These are phyloP conservation scores for Dendrobium nobile DNA, from an alignment of 106 monocot genomes.

Conservation along the genomic window DNA sequence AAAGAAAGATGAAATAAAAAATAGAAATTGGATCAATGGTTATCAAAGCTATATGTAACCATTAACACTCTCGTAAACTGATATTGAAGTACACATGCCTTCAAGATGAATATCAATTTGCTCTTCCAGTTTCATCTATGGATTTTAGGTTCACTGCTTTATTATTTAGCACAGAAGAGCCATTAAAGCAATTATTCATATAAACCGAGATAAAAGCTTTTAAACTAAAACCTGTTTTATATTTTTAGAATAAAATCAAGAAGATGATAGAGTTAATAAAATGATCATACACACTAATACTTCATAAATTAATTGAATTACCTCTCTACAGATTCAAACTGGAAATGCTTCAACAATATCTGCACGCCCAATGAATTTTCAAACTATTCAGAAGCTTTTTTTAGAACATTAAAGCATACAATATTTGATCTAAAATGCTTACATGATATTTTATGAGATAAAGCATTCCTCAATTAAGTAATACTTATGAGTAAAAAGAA, in stretches of 20 bases:
- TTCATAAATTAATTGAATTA: conserved; percentile 5
- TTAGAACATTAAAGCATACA: neutral
- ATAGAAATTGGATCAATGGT: neutral
- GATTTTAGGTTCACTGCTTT: neutral
- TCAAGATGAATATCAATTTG: neutral
- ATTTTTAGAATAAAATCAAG: neutral
- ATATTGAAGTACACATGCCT: neutral
- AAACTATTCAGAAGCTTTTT: neutral
- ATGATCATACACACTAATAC: neutral
- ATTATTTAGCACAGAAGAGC: neutral
- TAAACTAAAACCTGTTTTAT: neutral
- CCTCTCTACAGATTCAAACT: conserved; percentile 6
- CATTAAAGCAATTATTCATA: neutral
- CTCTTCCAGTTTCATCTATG: neutral
- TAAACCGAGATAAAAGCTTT: neutral
- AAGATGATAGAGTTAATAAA: neutral
- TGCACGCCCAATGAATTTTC: conserved; percentile 4
- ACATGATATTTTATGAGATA: neutral
- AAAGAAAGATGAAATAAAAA: neutral
- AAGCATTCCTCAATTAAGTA: neutral
- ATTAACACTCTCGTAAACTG: too few species aligned
- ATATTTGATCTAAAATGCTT: neutral
- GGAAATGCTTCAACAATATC: conserved; percentile 3
- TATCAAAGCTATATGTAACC: too few species aligned
- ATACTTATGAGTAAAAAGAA: neutral